A percentile compares a stretch with the other conserved stretches of the same genome.
These are phyloP conservation scores for Eimeria praecox DNA, from an alignment of 169 alveolate species.

Conservation along the genomic window DNA sequence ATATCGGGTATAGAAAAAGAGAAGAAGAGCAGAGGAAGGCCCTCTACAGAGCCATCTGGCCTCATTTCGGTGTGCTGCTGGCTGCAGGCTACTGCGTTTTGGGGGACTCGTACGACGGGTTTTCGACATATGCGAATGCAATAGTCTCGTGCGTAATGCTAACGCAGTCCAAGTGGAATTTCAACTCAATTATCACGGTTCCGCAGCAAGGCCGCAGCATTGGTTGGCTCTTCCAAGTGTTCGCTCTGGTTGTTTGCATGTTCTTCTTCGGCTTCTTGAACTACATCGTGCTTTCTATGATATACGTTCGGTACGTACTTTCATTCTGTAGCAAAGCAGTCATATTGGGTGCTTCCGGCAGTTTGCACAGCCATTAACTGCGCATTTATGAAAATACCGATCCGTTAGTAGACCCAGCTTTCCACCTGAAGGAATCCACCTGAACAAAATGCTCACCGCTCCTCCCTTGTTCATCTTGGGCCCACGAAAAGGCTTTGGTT, in stretches of 20 bases:
- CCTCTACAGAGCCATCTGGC: neutral
- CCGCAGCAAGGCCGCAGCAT: conserved; percentile 75
- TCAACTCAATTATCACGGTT: conserved; percentile 51
- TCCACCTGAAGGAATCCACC: neutral
- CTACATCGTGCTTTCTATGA: conserved; percentile 58
- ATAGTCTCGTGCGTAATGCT: conserved; percentile 68
- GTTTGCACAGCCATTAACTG: neutral
- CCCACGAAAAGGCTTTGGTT: neutral
- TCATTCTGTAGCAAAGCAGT: neutral
- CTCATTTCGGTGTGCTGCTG: neutral
- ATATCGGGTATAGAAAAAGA: neutral
- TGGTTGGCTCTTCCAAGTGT: conserved; percentile 72
- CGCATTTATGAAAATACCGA: neutral
- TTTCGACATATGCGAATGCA: conserved; percentile 68
- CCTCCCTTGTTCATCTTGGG: neutral
- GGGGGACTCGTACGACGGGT: conserved; percentile 62
- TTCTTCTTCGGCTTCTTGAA: conserved; percentile 64
- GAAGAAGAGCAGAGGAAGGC: neutral
- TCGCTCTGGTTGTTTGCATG: neutral
- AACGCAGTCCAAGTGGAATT: conserved; percentile 69
- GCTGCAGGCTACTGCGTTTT: conserved; percentile 69
- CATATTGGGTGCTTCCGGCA: neutral
- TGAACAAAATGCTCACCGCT: neutral
- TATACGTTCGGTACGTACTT: conserved; percentile 37
- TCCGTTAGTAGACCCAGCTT: neutral